Conservation (phyloP, 768 basidiomycete genomes). For the Sarcomyxa edulis region DNA sequence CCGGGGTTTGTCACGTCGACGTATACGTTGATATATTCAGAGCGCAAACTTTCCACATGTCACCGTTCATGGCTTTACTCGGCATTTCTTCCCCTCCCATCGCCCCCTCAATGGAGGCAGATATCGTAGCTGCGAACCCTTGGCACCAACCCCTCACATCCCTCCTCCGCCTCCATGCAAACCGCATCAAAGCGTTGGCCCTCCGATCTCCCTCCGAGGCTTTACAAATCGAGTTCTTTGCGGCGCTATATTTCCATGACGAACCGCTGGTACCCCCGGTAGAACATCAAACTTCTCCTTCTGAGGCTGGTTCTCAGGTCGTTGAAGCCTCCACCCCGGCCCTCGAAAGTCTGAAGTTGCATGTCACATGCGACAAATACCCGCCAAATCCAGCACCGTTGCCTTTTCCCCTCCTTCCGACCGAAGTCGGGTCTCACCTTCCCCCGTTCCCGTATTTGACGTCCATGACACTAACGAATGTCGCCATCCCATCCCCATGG, state of each 20-base stretch:
- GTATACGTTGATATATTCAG: conserved; percentile 14
- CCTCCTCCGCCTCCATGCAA: conserved; percentile 1
- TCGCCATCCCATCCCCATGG: too few species aligned
- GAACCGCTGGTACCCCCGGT: too few species aligned
- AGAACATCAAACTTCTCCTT: conserved; percentile 2
- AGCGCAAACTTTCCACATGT: conserved; percentile 3
- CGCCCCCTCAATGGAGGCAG: background rate
- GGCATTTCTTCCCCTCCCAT: too few species aligned
- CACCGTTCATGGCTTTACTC: background rate
- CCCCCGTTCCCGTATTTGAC: conserved; percentile 7
- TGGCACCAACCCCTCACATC: conserved; percentile 2
- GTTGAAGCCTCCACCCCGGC: conserved; percentile 1
- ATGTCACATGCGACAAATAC: conserved; percentile 4
- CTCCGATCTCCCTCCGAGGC: too few species aligned
- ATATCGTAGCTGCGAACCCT: background rate
- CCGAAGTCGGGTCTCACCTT: conserved; percentile 6
- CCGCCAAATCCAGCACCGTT: background rate
- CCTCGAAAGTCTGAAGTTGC: conserved; percentile 6
- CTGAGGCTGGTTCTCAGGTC: conserved; percentile 1
- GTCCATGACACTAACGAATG: conserved; percentile 17
- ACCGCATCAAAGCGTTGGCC: conserved; percentile 1
- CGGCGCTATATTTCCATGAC: too few species aligned
- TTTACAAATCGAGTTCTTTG: too few species aligned
- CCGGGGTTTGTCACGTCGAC: conserved; percentile 18
- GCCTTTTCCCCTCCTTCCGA: background rate